Conservation (phyloP, 129 eudicot species). For the Helianthus annuus region HanXRQr2.0-SUNRISE NC_035446.2:52200879-52201378, state of each 20-base stretch:
- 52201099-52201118: conserved; percentile 23
- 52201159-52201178: background rate
- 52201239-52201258: too few relatives aligned
- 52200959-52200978: conserved; percentile 39
- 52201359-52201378: too few relatives aligned
- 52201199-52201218: conserved; percentile 5
- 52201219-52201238: background rate
- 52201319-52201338: too few relatives aligned
- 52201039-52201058: conserved; percentile 33
- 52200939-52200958: conserved; percentile 37
- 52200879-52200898: conserved; percentile 40
- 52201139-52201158: background rate
- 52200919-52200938: conserved; percentile 40
- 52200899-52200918: conserved; percentile 35
- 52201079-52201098: conserved; percentile 31
- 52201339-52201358: too few relatives aligned
- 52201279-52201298: background rate
- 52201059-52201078: conserved; percentile 28
- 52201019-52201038: conserved; percentile 33
- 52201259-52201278: background rate
- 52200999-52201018: conserved; percentile 34
- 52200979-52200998: conserved; percentile 32
- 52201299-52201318: too few relatives aligned
- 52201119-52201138: background rate
- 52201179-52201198: background rate